These are phyloP conservation scores for Nigrospora oryzae DNA, from an alignment of 2,329 filamentous ascomycete species.

Conservation along the genomic window DNA sequence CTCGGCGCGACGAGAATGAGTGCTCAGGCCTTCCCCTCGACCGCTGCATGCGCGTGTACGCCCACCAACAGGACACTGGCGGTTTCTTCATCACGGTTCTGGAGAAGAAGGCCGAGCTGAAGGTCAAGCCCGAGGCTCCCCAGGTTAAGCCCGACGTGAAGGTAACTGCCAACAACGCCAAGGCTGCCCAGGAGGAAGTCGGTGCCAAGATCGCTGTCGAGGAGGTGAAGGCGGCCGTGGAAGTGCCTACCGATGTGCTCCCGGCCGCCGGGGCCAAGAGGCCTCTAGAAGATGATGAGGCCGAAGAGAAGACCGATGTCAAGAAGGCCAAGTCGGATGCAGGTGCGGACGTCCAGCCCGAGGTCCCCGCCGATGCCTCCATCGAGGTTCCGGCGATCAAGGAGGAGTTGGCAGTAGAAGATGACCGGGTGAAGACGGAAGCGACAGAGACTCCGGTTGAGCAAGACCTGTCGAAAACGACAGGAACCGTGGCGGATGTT, in stretches of 20 bases:
- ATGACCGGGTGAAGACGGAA: constrained; percentile 9
- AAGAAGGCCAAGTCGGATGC: constrained; percentile 39
- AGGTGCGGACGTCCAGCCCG: constrained; percentile 9
- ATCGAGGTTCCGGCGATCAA: background rate
- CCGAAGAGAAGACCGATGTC: constrained; percentile 25
- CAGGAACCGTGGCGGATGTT: constrained; percentile 2
- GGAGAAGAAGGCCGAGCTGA: constrained; percentile 84
- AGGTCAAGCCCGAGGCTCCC: constrained; percentile 61
- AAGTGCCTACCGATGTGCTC: constrained; percentile 22
- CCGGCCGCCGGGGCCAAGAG: constrained; percentile 23
- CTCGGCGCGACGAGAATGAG: constrained; percentile 43
- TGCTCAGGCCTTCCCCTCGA: constrained; percentile 68
- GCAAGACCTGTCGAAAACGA: constrained; percentile 1
- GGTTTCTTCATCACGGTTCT: constrained; percentile 96
- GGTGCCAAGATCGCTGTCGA: constrained; percentile 24
- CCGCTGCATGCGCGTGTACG: constrained; percentile 87
- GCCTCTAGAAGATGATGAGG: constrained; percentile 23
- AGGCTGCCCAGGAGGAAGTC: constrained; percentile 9
- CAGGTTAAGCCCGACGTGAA: constrained; percentile 25
- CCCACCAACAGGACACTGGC: constrained; percentile 91
- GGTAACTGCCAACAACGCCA: constrained; percentile 8
- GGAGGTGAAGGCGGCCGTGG: constrained; percentile 18
- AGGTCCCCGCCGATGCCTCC: constrained; percentile 9
- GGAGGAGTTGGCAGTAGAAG: constrained; percentile 10
- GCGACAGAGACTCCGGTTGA: constrained; percentile 8